Conservation (phyloP, 192 early-diverging fungal genomes). For the Podila epicladia region DNA sequence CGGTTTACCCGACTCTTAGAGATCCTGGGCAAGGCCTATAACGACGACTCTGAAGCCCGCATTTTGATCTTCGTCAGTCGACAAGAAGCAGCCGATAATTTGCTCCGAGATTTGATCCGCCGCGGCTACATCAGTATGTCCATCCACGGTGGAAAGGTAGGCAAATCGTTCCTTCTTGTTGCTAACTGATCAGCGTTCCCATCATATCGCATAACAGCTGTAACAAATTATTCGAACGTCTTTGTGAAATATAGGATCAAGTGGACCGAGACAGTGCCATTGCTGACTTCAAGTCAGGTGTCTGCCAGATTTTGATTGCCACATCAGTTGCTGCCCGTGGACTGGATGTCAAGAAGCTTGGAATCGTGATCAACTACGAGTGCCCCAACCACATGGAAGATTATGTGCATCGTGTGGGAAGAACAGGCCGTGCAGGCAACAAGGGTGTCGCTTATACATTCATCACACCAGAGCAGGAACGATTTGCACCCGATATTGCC, state of each 20-base stretch:
- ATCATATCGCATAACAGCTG: no score
- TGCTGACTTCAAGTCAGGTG: constrained; percentile 92
- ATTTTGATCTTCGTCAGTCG: constrained; percentile 95
- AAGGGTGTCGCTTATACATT: constrained; percentile 98
- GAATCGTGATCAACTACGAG: constrained; percentile 96
- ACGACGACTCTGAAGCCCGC: constrained; percentile 75
- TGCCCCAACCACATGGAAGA: constrained; percentile 99
- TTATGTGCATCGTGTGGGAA: constrained; percentile 97
- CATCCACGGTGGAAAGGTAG: constrained; percentile 93
- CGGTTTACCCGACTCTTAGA: constrained; percentile 90
- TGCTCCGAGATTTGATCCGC: constrained; percentile 84
- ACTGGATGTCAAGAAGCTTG: constrained; percentile 93
- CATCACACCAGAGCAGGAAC: constrained; percentile 93
- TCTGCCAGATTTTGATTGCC: constrained; percentile 91
- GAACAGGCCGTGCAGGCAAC: constrained; percentile 98
- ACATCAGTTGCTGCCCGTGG: constrained; percentile 97
- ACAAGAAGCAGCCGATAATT: constrained; percentile 93
- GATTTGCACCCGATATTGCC: constrained; percentile 90
- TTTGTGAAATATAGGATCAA: constrained; percentile 67
- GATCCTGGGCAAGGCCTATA: constrained; percentile 86
- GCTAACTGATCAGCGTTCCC: not conserved
- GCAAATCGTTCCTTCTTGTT: not conserved
- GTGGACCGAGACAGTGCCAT: constrained; percentile 92
- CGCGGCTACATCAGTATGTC: constrained; percentile 90
- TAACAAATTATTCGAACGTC: no score